A percentile compares a stretch with the other conserved stretches of the same genome.
Evolutionary conservation across 1,284 basidiomycete species (phyloP).

Genomic region (Amylostereum chailletii): DNA sequence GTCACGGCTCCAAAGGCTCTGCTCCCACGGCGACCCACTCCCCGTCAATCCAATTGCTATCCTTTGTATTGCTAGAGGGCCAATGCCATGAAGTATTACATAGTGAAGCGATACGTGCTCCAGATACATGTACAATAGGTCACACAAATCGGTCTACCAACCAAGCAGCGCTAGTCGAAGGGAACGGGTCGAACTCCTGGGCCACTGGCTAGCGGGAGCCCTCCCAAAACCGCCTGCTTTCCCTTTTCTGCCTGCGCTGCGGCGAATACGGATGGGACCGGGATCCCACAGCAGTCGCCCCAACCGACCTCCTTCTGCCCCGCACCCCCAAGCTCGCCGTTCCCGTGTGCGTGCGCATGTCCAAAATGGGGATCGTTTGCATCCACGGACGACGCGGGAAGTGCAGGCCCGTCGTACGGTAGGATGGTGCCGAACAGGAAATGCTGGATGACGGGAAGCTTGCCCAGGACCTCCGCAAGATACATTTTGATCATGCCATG

Average conservation of each 20-base stretch:
- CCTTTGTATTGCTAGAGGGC: no score
- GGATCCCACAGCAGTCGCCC: constrained; percentile 95
- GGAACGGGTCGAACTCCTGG: constrained; percentile 74
- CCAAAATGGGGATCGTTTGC: constrained; percentile 39
- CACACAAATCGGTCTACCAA: no score
- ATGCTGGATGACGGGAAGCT: constrained; percentile 95
- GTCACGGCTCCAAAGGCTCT: no score
- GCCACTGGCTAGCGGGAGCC: constrained; percentile 15
- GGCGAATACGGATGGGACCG: constrained; percentile 77
- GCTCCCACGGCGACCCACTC: no score
- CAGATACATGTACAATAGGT: no score
- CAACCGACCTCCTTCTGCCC: constrained; percentile 53
- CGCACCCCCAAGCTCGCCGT: constrained; percentile 39
- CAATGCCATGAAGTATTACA: no score
- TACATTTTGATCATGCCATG: constrained; percentile 99
- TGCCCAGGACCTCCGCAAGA: constrained; percentile 87
- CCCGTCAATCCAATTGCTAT: no score
- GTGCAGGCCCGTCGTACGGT: constrained; percentile 56
- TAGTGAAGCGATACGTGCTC: no score
- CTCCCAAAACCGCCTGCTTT: constrained; percentile 28
- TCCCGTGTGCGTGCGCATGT: constrained; percentile 44
- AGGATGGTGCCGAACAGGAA: constrained; percentile 90
- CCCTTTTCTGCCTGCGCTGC: constrained; percentile 50
- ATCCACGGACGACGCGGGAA: constrained; percentile 26
- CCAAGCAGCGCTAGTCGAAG: constrained; percentile 45